Conservation (phyloP, 495 filamentous ascomycete species). For the Chlorociboria aeruginascens region DNA sequence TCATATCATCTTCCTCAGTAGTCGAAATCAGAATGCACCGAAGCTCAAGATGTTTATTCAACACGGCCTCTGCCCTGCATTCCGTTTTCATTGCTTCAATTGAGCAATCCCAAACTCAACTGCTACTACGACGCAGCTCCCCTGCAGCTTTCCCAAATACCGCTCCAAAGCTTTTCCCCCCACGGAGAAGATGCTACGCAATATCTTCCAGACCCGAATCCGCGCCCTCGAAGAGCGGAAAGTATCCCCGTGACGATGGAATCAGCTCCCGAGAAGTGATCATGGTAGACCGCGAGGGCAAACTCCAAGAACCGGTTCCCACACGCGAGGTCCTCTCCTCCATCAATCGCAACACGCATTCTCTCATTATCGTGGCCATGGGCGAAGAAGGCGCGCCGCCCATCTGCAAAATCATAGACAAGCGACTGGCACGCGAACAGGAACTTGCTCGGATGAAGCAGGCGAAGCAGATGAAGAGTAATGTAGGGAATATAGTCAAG, state of each 20-base stretch:
- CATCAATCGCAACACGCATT: conserved; percentile 37
- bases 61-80: conserved; percentile 26
- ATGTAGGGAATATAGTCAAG: conserved; percentile 32
- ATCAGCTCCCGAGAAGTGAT: conserved; percentile 41
- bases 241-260: conserved; percentile 33
- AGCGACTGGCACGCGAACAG: conserved; percentile 18
- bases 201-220: conserved; percentile 5
- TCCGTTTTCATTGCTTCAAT: conserved; percentile 25
- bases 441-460: no score
- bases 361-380: conserved; percentile 45
- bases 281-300: conserved; percentile 38
- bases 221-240: not conserved
- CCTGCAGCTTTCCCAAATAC: conserved; percentile 2
- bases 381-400: conserved; percentile 25
- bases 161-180: not conserved
- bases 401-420: conserved; percentile 56
- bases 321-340: conserved; percentile 31
- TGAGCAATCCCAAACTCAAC: conserved; percentile 8
- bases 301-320: conserved; percentile 32
- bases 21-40: conserved; percentile 18
- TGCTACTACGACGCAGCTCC: conserved; percentile 6
- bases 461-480: not conserved
- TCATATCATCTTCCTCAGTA: not conserved
- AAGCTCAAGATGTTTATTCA: conserved; percentile 26
- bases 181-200: conserved; percentile 11